Evolutionary conservation across 2,329 filamentous ascomycete species (phyloP).

Genomic region (Aspergillus bombycis): DNA sequence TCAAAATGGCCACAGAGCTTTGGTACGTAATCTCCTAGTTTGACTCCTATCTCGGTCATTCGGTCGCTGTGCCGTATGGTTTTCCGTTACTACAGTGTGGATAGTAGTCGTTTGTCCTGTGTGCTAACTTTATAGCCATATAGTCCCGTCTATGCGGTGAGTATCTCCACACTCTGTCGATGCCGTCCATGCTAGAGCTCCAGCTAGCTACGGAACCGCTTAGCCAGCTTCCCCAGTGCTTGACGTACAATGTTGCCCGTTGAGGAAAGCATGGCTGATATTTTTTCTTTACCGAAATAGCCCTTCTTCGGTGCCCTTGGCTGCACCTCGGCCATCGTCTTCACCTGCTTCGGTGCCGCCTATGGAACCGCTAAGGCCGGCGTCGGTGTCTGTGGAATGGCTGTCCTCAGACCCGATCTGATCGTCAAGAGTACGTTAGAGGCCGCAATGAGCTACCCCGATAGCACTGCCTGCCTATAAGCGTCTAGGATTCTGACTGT

Average conservation of each 20-base stretch:
- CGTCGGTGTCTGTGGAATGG: slow-evolving; percentile 97
- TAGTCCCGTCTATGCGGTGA: slow-evolving; percentile 98
- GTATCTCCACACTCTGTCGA: slow-evolving; percentile 50
- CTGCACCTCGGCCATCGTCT: slow-evolving; percentile 92
- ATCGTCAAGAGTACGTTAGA: slow-evolving; percentile 95
- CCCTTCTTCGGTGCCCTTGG: slow-evolving; percentile 98
- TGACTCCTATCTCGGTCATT: slow-evolving; percentile 35
- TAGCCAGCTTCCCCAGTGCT: slow-evolving; percentile 16
- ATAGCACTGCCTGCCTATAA: neutral
- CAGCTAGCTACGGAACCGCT: slow-evolving; percentile 16
- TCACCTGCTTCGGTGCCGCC: slow-evolving; percentile 93
- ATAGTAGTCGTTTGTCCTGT: slow-evolving; percentile 2
- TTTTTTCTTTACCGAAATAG: slow-evolving; percentile 43
- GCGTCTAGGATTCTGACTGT: slow-evolving; percentile 16
- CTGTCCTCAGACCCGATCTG: slow-evolving; percentile 94
- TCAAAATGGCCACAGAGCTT: slow-evolving; percentile 76
- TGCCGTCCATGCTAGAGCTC: slow-evolving; percentile 18
- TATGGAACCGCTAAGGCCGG: slow-evolving; percentile 99
- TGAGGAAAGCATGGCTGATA: neutral
- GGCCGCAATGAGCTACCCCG: neutral
- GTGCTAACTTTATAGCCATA: slow-evolving; percentile 31
- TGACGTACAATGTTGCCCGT: slow-evolving; percentile 11
- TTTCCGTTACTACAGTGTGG: neutral
- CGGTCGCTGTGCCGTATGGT: slow-evolving; percentile 32
- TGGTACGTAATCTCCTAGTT: slow-evolving; percentile 67